Evolutionary conservation across 2,329 filamentous ascomycete genomes (phyloP).

Genomic region (Fusarium solani-melongenae): DNA sequence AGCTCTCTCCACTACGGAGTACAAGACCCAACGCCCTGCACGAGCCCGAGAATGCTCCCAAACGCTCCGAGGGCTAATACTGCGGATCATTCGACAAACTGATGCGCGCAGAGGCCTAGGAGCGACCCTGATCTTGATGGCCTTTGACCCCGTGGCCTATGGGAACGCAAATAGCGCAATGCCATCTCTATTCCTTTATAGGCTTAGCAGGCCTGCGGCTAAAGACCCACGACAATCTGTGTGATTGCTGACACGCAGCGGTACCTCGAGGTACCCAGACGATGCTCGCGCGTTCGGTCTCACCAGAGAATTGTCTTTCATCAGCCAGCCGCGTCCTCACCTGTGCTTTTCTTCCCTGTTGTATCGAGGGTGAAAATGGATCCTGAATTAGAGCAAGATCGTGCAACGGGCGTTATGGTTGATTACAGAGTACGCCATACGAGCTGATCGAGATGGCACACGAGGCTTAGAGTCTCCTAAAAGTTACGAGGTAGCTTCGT

Average conservation of each 20-base stretch:
- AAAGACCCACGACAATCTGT: conserved; percentile 23
- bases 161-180: conserved; percentile 33
- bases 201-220: conserved; percentile 29
- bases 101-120: conserved; percentile 9
- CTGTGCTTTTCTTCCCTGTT: not conserved
- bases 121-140: conserved; percentile 11
- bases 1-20: not conserved
- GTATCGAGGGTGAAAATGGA: not conserved
- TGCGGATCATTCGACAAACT: conserved; percentile 26
- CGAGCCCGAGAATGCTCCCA: conserved; percentile 5
- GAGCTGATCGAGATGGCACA: not conserved
- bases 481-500: not conserved
- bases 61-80: conserved; percentile 1
- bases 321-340: not conserved
- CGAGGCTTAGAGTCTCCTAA: not conserved
- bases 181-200: conserved; percentile 33
- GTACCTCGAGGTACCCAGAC: conserved; percentile 34
- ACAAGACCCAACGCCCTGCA: conserved; percentile 1
- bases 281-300: not conserved
- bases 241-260: conserved; percentile 36
- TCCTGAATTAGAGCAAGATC: not conserved
- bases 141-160: conserved; percentile 6
- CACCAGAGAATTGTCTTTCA: not conserved
- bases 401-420: not conserved
- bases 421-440: not conserved